Evolutionary conservation across 1,139 yeast genomes (phyloP), one percentile per base, ranked within the genome.

Genomic region (Hyphopichia burtonii): DNA sequence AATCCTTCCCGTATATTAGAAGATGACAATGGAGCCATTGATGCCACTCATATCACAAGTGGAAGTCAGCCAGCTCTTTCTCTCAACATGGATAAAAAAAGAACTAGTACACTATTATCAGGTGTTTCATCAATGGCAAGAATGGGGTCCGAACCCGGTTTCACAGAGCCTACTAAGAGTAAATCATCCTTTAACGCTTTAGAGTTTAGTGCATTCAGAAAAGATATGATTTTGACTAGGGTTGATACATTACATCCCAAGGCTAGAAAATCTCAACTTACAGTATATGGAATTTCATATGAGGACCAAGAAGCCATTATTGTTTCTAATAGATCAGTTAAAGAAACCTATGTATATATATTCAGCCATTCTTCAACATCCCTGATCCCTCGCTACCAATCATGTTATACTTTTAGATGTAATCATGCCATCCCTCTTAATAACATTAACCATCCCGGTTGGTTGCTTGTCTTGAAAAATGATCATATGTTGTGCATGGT

Each of bases 181-280:
- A 56, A 52, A 33, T 40, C 45, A 11, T 34, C 47, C 19, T 49
- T 32, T 27, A 44, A 48, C 8, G 44, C 56, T 4, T 41, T 54
- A 10, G 73, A 68, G 33, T 52, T 57, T 20, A 56, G 63, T 12
- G 50, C 58, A 3, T 61, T 79, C 35, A 65, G 78, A 36, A 86
- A 85, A 51, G 95, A 88, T 57, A 74, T 84, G 56, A 80, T 84
- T 16, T 65, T 87, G 45, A 81, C 90, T 0, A 78, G 74, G 50
- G 62, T 86, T 6, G 84, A 82, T 27, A 62, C 76, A 0, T 59
- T 78, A 18, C 62, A 64, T 15, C 51, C 65, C 17, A 58, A 58
- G 15, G 61, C 62, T 7, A 57, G 63, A 22, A 45, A 58, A n/a
- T 50, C 57, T 3, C 56, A 63, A 8, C 49, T 83, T 31, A 71